Conservation (phyloP, 768 basidiomycete genomes). For the Sutorius australiensis region DNA sequence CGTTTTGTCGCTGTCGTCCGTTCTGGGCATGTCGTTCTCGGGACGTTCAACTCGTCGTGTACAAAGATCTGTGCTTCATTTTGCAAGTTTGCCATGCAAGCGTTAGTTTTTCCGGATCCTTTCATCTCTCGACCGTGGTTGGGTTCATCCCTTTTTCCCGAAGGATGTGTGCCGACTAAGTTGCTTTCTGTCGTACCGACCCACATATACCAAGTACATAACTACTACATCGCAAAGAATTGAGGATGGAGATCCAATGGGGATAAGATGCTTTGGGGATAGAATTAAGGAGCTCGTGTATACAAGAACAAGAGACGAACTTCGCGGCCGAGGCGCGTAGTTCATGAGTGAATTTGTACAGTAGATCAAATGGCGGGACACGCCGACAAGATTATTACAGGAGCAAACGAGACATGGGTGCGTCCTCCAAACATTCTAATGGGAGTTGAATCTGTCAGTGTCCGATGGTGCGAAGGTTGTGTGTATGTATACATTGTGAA, state of each 20-base stretch:
- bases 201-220: neutral
- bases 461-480: constrained; percentile 6
- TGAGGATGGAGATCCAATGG: neutral
- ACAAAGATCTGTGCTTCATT: constrained; percentile 4
- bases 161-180: too few relatives aligned
- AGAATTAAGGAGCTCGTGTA: constrained; percentile 1
- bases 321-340: neutral
- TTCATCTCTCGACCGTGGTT: too few relatives aligned
- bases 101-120: neutral
- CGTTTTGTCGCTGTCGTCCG: neutral
- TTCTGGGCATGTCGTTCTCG: neutral
- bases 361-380: constrained; percentile 2
- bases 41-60: neutral
- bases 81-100: neutral
- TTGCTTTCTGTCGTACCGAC: neutral
- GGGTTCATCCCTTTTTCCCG: neutral
- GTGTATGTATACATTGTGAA: constrained; percentile 7
- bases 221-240: constrained; percentile 13
- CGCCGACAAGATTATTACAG: neutral
- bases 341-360: constrained; percentile 7
- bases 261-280: neutral
- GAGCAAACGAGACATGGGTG: neutral
- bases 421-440: constrained; percentile 4
- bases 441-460: constrained; percentile 9
- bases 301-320: neutral